phyloP scores from a whole-genome alignment of 148 eudicot genomes.

The Polygonum aviculare region DNA sequence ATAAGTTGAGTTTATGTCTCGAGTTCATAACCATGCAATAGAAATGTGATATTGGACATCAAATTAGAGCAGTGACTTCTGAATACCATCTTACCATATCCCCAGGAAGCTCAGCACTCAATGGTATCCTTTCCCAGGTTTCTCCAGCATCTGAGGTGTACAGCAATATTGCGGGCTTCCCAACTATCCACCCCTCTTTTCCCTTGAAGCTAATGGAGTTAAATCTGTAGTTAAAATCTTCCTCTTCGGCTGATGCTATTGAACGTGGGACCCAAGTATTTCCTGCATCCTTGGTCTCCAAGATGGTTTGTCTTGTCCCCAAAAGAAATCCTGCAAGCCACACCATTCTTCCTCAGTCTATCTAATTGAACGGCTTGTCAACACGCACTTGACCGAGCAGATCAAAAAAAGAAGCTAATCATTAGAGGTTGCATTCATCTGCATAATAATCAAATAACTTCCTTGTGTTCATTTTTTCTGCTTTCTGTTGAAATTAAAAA shows the following conservation, averaged over 20 bases:
- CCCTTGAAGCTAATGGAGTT: slow-evolving; percentile 89
- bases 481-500: too few species aligned
- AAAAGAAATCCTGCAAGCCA: slow-evolving; percentile 69
- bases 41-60: background rate
- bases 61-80: slow-evolving; percentile 4
- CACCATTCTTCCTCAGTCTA: slow-evolving; percentile 1
- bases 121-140: slow-evolving; percentile 84
- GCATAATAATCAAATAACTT: background rate
- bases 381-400: background rate
- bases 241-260: slow-evolving; percentile 88
- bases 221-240: slow-evolving; percentile 95
- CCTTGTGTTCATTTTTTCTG: background rate
- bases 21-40: background rate
- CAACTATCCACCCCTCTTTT: slow-evolving; percentile 95
- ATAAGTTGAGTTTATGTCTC: background rate
- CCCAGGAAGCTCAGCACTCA: slow-evolving; percentile 94
- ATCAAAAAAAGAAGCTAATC: background rate
- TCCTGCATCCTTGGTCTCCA: slow-evolving; percentile 97
- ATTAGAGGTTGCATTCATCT: background rate
- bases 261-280: slow-evolving; percentile 69
- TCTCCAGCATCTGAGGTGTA: slow-evolving; percentile 84
- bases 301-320: slow-evolving; percentile 91
- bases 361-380: background rate
- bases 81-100: slow-evolving; percentile 52
- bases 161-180: slow-evolving; percentile 86